Evolutionary conservation across 2,329 filamentous ascomycete genomes (phyloP), one percentile per base, ranked within the genome.

Genomic region (Paraphaeosphaeria minitans): DNA sequence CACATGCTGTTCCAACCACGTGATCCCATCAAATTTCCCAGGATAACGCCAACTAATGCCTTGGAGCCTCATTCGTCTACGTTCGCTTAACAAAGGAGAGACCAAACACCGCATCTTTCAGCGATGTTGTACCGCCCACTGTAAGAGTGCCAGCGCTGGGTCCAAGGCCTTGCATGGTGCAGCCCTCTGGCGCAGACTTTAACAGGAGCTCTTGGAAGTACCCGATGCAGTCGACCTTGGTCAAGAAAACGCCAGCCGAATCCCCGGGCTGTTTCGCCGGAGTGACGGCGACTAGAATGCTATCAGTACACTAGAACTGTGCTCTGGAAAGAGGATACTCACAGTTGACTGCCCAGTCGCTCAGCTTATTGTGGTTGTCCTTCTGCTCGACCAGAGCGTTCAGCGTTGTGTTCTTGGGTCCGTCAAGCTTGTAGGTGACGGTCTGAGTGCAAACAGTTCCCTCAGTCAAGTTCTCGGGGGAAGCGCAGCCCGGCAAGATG

Each of bases 401-500:
- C 31, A 69, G 64, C 3, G 52, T 66, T 31, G 57, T 68, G n/a
- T 14, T 63, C 54, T 66, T 66, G 1, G 60, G 46, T 1, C 60
- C 62, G 9, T 61, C 55, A 8, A 73, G 62, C 37, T 46, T 16
- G 56, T 57, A 72, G 41, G 68, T 59, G 10, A 68, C 50, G 9
- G 60, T 57, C 31, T 62, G 59, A 24, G 58, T 54, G 58, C 70
- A 73, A 8, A 64, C n/a, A 2, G 47, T 62, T 27, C 56, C 64
- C 1, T 59, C 12, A 8, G 62, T 31, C 6, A 65, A 41, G 24
- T 58, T 65, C 8, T 66, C 60, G 37, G 51, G 65, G 43, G 68
- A 69, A 8, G 71, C 71, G 45, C 71, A 73, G 3, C 37, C 27
- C 1, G 67, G 66, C 64, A 73, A 68, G 63, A 73, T 71, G 19